Base-by-base conservation (phyloP, 2,329 filamentous ascomycete species). In the Fusarium oligoseptatum region DNA sequence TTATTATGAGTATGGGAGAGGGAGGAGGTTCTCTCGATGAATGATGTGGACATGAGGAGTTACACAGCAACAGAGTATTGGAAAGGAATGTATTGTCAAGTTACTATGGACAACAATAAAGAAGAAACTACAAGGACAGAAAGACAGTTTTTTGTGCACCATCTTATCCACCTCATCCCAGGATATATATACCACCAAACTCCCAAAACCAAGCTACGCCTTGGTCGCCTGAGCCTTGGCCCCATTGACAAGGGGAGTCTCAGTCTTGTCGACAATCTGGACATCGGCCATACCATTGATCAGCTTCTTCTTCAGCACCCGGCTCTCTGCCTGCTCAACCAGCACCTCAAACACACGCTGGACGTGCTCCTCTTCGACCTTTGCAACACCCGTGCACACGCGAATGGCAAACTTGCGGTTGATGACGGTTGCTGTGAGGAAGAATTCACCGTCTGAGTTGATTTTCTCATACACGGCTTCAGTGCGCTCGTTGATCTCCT, bases 341-440 rank as follows among this genome's bases (percentile, higher is more conserved):
- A 98, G 81, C 65, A 94, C 88, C 15, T 93, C 90, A 85, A 97
- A 97, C 1, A 95, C 91, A 71, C 87, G 87, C 70, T 90, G 86
- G 5, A 98, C 84, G 81, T 94, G 93, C 83, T 94, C 92, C 81
- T 96, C 92, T 0, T 92, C 90, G 45, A 90, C 85, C 27, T 89
- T 85, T 76, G 93, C 94, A n/a, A 80, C 82, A 1, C 90, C 92
- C 66, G 94, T 95, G 24, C 96, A 92, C 41, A 98, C 90, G 0
- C 96, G 88, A 70, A 98, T 97, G 2, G 93, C 92, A 82, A 94
- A 94, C 22, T 91, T 87, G 1, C 91, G 93, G 10, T 90, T 90
- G 14, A 97, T 87, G 6, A 95, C 89, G 2, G 92, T 93, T 48
- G 91, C 92, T 0, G 95, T 98, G 27, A 98, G 85, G 83, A 94